phyloP scores from a whole-genome alignment of 2,329 filamentous ascomycete genomes.

The Hypoxylon sp. region DNA sequence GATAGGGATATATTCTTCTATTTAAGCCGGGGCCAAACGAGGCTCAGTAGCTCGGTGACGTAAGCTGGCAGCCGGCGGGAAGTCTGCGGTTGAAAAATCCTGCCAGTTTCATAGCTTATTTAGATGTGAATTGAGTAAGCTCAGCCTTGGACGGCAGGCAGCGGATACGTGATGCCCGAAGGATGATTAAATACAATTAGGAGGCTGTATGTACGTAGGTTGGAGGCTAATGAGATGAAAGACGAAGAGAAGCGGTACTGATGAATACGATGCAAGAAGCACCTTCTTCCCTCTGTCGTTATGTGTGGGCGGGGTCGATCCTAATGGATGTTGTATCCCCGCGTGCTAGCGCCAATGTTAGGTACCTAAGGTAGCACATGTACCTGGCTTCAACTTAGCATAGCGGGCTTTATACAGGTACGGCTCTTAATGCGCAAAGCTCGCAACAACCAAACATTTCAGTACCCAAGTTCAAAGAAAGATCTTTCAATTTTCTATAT shows the following conservation, averaged over 20 bases:
- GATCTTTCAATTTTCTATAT: not conserved
- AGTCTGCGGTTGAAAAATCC: slow-evolving; percentile 1
- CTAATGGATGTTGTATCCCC: not conserved
- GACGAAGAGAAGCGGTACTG: slow-evolving; percentile 11
- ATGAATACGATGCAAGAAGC: not conserved
- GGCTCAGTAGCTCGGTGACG: slow-evolving; percentile 31
- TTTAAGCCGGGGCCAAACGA: not conserved
- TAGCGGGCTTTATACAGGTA: not conserved
- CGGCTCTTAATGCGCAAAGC: not conserved
- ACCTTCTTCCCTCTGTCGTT: not conserved
- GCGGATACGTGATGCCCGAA: not conserved
- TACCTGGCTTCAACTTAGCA: not conserved
- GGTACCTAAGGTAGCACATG: not conserved
- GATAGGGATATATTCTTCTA: slow-evolving; percentile 4
- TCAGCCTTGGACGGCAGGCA: not conserved
- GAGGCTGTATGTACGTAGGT: not conserved
- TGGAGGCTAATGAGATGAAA: not conserved
- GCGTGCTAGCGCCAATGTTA: not conserved
- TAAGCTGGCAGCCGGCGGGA: slow-evolving; percentile 23
- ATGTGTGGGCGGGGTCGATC: not conserved
- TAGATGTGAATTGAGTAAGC: slow-evolving; percentile 1
- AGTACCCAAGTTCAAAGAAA: not conserved
- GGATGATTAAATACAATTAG: not conserved
- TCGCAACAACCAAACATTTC: not conserved
- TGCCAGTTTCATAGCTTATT: slow-evolving; percentile 13